Conservation (phyloP, 345 rosid species). For the Hibiscus syriacus region DNA sequence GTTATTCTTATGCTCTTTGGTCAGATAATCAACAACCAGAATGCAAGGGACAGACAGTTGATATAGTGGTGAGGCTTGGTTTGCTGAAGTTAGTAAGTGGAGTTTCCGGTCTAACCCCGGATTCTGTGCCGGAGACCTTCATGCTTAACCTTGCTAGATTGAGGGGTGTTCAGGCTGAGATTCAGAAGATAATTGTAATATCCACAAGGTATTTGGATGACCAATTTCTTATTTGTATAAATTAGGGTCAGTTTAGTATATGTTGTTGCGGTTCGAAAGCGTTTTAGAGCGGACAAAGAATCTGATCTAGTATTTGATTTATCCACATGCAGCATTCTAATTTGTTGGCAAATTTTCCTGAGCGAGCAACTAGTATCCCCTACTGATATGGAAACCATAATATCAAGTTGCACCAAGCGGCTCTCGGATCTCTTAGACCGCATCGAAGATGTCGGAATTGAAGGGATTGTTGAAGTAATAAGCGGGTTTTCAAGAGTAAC, state of each 20-base stretch:
- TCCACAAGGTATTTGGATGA: conserved; percentile 45
- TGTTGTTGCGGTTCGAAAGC: no score
- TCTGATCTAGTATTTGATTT: conserved; percentile 1
- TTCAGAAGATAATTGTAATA: conserved; percentile 69
- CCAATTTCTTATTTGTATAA: no score
- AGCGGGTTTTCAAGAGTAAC: conserved; percentile 26
- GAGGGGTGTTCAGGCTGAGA: conserved; percentile 62
- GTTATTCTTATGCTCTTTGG: conserved; percentile 7
- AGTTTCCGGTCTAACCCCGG: conserved; percentile 53
- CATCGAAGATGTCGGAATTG: conserved; percentile 42
- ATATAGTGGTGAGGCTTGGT: conserved; percentile 66
- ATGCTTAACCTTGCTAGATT: conserved; percentile 57
- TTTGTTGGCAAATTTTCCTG: conserved; percentile 62
- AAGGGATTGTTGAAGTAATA: conserved; percentile 43
- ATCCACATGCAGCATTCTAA: conserved; percentile 53
- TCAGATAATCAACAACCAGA: conserved; percentile 41
- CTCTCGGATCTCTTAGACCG: conserved; percentile 43
- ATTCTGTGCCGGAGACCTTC: conserved; percentile 63
- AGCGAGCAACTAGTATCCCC: conserved; percentile 39
- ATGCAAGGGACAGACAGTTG: conserved; percentile 63
- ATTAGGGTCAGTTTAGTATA: no score
- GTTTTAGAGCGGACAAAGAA: no score
- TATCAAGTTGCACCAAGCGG: conserved; percentile 32
- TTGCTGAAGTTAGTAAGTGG: conserved; percentile 63
- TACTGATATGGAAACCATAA: conserved; percentile 43